Evolutionary conservation across 2,329 filamentous ascomycete genomes (phyloP).

Genomic region (Trichoderma koningiopsis): DNA sequence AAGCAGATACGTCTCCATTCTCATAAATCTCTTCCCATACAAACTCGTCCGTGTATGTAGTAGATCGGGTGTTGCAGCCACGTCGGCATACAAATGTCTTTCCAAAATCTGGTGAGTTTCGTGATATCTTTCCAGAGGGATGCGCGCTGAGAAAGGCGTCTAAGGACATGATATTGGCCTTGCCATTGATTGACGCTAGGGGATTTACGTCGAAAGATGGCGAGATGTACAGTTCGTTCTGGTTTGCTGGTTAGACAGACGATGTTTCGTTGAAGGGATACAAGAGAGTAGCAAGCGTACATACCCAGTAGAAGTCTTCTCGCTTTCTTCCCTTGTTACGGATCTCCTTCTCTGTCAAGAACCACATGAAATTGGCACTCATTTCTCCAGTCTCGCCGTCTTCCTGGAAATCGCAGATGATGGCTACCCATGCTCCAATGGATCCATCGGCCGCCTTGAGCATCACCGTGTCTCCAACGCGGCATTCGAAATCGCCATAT

Average conservation of each 20-base stretch:
- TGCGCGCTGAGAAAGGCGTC: constrained; percentile 68
- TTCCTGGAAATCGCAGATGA: constrained; percentile 81
- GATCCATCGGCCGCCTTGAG: constrained; percentile 78
- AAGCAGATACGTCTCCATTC: constrained; percentile 63
- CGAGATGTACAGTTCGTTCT: constrained; percentile 93
- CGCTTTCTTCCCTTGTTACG: constrained; percentile 80
- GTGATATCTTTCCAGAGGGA: constrained; percentile 74
- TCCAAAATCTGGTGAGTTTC: constrained; percentile 71
- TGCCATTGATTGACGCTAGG: constrained; percentile 86
- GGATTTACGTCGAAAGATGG: constrained; percentile 85
- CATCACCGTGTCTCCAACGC: constrained; percentile 79
- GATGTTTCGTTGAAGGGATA: neutral
- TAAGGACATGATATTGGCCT: constrained; percentile 76
- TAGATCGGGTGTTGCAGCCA: constrained; percentile 85
- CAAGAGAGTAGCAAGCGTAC: constrained; percentile 26
- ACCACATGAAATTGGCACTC: constrained; percentile 92
- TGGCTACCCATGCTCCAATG: constrained; percentile 88
- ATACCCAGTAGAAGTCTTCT: constrained; percentile 71
- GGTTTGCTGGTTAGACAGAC: neutral
- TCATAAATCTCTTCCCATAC: constrained; percentile 83
- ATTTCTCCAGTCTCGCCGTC: constrained; percentile 67
- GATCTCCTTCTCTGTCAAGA: constrained; percentile 88
- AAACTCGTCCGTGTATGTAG: constrained; percentile 91
- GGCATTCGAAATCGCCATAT: constrained; percentile 80
- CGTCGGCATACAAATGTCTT: constrained; percentile 89